Base-by-base conservation (phyloP, 2,329 filamentous ascomycete species). In the Amauroascus verrucosus region DNA sequence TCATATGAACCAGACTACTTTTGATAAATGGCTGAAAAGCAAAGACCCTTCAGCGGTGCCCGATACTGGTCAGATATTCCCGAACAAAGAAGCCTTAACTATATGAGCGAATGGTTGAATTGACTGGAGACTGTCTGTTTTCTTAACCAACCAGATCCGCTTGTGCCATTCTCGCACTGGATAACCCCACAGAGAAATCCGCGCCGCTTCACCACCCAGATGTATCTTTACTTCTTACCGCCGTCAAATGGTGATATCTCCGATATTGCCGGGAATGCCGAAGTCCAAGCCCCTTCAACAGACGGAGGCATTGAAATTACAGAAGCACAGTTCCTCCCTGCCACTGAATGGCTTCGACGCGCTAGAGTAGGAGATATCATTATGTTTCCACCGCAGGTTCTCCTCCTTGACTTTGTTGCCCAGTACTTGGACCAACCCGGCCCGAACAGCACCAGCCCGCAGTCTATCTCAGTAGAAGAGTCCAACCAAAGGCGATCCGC, bases 161-260 rank as follows among this genome's bases (percentile, higher is more conserved):
- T 96, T 2, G 73, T 87, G 6, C 88, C 90, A 0, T 96, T 95
- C 64, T 95, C 90, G 0, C 81, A 88, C 51, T 97, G 93, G 93
- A 77, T 97, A 53, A 97, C 93, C 1, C 91, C 91, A 0, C 63
- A 60, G 9, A 69, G 75, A 0, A 81, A 79, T 57, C 79, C 82
- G 0, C 88, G 84, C 61, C 80, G 93, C 44, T 98, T 94, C 71
- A 88, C 86, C 0, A 96, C 91, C 0, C 90, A 96, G 66, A 97
- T 97, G 91, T 98, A 97, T 70, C 68, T 97, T 9, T 95, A 95
- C 70, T 84, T 94, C 68, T 77, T 96, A 2, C 89, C 89, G 0
- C 70, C 83, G 9, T 67, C 70, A n/a, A 55, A 64, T 13, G 61
- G 67, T 13, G 58, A 64, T 2, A 65, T 67, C 24, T 63, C 63